Evolutionary conservation across 2,329 filamentous ascomycete genomes (phyloP).

Genomic region (Coniochaeta hoffmannii): DNA sequence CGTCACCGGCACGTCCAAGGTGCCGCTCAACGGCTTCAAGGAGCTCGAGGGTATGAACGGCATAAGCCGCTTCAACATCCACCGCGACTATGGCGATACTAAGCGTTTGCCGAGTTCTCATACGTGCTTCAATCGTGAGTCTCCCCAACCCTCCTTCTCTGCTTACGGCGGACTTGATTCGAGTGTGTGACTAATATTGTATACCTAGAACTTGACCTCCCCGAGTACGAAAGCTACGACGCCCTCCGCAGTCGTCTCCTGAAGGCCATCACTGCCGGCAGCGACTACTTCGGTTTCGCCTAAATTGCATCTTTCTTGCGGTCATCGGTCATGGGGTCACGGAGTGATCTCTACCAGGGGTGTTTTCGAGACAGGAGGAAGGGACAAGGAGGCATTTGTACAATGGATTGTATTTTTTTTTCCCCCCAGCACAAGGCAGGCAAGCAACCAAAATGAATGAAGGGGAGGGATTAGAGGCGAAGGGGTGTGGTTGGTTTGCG

Average conservation of each 20-base stretch:
- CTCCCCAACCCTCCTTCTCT: background rate
- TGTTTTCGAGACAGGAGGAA: background rate
- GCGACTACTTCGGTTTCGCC: constrained; percentile 96
- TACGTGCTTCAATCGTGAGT: constrained; percentile 98
- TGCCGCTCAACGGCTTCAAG: constrained; percentile 97
- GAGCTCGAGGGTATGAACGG: constrained; percentile 99
- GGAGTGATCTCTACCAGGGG: constrained; percentile 10
- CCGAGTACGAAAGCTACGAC: constrained; percentile 97
- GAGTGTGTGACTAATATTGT: constrained; percentile 4
- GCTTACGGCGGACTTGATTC: background rate
- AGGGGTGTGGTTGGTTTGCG: background rate
- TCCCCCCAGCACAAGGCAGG: background rate
- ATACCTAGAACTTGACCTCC: constrained; percentile 80
- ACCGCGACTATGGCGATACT: constrained; percentile 95
- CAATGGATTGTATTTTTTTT: background rate
- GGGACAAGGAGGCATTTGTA: background rate
- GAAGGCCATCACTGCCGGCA: constrained; percentile 95
- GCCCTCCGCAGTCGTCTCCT: constrained; percentile 77
- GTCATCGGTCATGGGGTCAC: constrained; percentile 40
- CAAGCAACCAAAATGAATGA: background rate
- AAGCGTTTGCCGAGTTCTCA: constrained; percentile 92
- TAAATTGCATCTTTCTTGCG: constrained; percentile 43
- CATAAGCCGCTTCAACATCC: constrained; percentile 96
- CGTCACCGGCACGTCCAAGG: constrained; percentile 96
- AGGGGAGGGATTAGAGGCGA: background rate